phyloP scores from a whole-genome alignment of 1,139 yeast genomes.

The Blastobotrys malaysiensis region DNA sequence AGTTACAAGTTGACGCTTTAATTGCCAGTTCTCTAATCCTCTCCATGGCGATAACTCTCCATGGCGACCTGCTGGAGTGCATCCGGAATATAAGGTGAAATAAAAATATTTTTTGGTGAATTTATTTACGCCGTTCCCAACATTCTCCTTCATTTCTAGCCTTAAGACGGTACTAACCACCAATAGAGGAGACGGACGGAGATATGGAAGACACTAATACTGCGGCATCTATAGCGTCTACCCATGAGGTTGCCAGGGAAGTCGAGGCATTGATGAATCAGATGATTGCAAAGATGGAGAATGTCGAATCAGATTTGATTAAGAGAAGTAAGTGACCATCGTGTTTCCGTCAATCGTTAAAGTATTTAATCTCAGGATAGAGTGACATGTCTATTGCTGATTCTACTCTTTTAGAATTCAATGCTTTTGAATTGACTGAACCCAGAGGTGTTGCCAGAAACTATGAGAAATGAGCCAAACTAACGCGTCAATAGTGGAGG shows the following conservation, averaged over 20 bases:
- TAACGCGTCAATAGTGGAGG: slow-evolving; percentile 11
- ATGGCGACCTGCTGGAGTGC: too few relatives aligned
- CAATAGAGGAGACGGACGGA: slow-evolving; percentile 4
- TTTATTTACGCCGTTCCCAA: background rate
- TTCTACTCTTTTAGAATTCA: too few relatives aligned
- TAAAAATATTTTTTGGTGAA: background rate
- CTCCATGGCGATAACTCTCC: too few relatives aligned
- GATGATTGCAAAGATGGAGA: slow-evolving; percentile 13
- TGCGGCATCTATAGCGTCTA: slow-evolving; percentile 4
- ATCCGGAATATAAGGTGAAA: too few relatives aligned
- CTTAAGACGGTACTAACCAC: background rate
- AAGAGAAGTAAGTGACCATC: slow-evolving; percentile 13
- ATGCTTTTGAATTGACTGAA: too few relatives aligned
- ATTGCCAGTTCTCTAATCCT: too few relatives aligned
- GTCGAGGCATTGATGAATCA: slow-evolving; percentile 15
- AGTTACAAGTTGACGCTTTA: too few relatives aligned
- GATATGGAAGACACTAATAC: slow-evolving; percentile 7
- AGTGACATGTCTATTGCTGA: background rate
- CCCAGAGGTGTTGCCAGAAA: too few relatives aligned
- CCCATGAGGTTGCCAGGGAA: slow-evolving; percentile 18
- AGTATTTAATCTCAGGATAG: background rate
- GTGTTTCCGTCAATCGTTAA: background rate
- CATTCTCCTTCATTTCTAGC: background rate
- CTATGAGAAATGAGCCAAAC: too few relatives aligned
- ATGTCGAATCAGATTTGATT: slow-evolving; percentile 15